Evolutionary conservation across 2,329 filamentous ascomycete species (phyloP), one percentile per base, ranked within the genome.

Genomic region (Grosmannia penicillata): DNA sequence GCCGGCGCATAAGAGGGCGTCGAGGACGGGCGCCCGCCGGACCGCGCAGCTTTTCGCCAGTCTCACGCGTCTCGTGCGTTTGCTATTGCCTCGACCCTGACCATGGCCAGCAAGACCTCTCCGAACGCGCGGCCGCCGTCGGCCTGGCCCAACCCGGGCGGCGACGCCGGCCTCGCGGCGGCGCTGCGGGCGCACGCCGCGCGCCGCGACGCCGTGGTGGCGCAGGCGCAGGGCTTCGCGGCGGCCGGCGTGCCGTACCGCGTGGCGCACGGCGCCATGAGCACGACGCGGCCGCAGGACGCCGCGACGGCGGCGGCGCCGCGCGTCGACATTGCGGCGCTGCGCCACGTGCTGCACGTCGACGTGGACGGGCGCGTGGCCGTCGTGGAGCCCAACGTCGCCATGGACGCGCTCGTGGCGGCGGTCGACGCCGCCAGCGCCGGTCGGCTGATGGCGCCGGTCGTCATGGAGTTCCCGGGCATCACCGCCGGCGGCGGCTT

Each of bases 381-480:
- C 8, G 63, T 83, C 25, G 78, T 82, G 30, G 78, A 84, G 58
- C 78, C 79, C 38, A 84, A 83, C 49, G 79, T 83, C 8, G 69
- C 77, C 22, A 82, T 84, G 78, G 78, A 83, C 54, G 58, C 62
- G 0, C 67, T 84, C 17, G 75, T 82, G 37, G 70, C 75, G 51
- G 61, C 63, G 22, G 82, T 77, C 1, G 59, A 82, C 22, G 60
- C 60, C n/a, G 61, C 78, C 49, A 74, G 72, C 24, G 21, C 8
- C 19, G 38, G 37, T 6, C 13, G 3, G 3, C 64, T 82, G 3
- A 65, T 82, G 2, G 78, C 78, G 0, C 77, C 75, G 2, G 73
- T 84, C 5, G 76, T 83, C 17, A 82, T 81, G 73, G 78, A 83
- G 53, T 83, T 83, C 48, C 78, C 77, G 0, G 79, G 78, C 22